Percentiles rank a stretch among this genome's conserved stretches.
Conservation (phyloP, 2,329 filamentous ascomycete species). For the Xylaria sp. region DNA sequence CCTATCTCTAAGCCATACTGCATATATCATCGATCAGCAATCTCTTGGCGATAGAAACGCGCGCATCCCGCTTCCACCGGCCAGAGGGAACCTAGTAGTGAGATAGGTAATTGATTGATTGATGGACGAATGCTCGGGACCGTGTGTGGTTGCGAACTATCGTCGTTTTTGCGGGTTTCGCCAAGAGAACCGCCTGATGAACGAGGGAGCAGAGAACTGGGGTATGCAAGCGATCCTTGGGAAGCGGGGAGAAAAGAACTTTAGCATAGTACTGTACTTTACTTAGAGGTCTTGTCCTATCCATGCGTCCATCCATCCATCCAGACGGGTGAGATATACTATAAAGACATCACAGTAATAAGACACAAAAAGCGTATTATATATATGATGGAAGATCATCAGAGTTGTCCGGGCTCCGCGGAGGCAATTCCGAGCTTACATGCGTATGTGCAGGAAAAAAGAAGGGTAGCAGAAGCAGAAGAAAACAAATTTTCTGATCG, state of each 20-base stretch:
- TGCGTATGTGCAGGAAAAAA: neutral
- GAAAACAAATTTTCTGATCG: constrained; percentile 7
- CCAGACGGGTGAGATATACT: neutral
- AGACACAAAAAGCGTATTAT: neutral
- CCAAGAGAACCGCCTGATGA: neutral
- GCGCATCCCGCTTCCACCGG: constrained; percentile 17
- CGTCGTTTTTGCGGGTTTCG: constrained; percentile 6
- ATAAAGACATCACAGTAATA: neutral
- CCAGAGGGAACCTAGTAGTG: constrained; percentile 1
- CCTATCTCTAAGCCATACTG: too few species aligned
- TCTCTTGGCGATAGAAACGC: constrained; percentile 7
- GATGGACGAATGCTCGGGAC: constrained; percentile 5
- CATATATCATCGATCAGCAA: neutral
- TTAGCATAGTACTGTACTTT: neutral
- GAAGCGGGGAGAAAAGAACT: constrained; percentile 10
- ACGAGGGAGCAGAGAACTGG: constrained; percentile 5
- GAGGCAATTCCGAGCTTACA: neutral
- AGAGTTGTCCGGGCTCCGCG: neutral
- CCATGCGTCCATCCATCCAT: neutral
- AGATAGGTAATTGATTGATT: neutral
- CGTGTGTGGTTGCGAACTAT: constrained; percentile 24
- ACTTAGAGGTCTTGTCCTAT: neutral
- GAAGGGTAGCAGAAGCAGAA: neutral
- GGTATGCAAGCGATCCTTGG: constrained; percentile 11
- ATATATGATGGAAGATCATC: neutral